A percentile compares a stretch with the other conserved stretches of the same genome.
These are phyloP conservation scores for Saccharomycopsis microspora DNA, from an alignment of 805 yeast genomes.

Conservation along the genomic window DNA sequence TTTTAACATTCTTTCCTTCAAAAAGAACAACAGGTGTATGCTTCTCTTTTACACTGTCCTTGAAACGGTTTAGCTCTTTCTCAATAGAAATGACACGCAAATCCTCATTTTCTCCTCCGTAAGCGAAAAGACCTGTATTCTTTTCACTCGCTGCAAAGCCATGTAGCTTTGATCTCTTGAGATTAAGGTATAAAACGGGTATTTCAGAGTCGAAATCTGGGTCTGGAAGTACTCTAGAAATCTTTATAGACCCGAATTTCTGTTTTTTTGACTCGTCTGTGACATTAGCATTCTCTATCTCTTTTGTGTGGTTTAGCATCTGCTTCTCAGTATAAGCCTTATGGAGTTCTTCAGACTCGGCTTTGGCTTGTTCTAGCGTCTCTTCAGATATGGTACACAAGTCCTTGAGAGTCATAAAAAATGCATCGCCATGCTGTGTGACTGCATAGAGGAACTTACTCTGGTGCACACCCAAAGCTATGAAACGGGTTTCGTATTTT, in stretches of 20 bases:
- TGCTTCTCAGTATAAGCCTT: not conserved
- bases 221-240: not conserved
- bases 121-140: slow-evolving; percentile 43
- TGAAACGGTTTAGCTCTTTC: slow-evolving; percentile 14
- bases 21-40: slow-evolving; percentile 27
- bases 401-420: slow-evolving; percentile 8
- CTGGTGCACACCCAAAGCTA: slow-evolving; percentile 7
- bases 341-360: not conserved
- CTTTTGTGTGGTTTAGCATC: not conserved
- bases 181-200: slow-evolving; percentile 3
- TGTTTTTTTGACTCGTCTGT: not conserved
- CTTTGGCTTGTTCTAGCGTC: not conserved
- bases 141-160: slow-evolving; percentile 4
- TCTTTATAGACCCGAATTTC: not conserved
- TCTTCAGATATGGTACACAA: not conserved
- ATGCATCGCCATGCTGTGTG: slow-evolving; percentile 8
- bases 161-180: not conserved
- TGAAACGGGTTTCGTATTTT: slow-evolving; percentile 6
- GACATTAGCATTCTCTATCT: not conserved
- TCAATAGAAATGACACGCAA: slow-evolving; percentile 36
- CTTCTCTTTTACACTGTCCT: not conserved
- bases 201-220: slow-evolving; percentile 3
- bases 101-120: slow-evolving; percentile 82
- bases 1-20: slow-evolving; percentile 74
- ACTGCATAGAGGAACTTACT: slow-evolving; percentile 9